Conservation (phyloP, 192 early-diverging fungal species). For the Coemansia sp. region DNA sequence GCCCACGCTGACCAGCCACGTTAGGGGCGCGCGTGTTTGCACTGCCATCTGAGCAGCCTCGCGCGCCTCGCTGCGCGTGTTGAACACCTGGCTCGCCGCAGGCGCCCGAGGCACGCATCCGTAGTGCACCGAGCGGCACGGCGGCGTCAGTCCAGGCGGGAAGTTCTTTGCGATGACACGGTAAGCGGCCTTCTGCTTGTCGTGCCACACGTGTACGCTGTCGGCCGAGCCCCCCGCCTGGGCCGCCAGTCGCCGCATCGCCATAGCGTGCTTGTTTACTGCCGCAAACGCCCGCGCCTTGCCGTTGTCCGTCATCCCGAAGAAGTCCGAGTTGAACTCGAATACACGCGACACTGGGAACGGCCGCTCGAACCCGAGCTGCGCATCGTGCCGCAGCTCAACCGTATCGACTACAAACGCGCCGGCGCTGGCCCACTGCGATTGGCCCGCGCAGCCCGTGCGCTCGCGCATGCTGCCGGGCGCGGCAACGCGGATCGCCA, state of each 20-base stretch:
- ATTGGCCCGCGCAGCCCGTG: conserved; percentile 17
- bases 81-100: conserved; percentile 29
- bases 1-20: conserved; percentile 35
- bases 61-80: conserved; percentile 25
- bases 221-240: conserved; percentile 13
- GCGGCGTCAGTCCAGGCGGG: conserved; percentile 30
- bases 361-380: conserved; percentile 39
- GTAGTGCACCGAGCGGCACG: conserved; percentile 44
- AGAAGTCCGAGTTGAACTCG: conserved; percentile 47
- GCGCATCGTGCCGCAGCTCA: conserved; percentile 18
- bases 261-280: conserved; percentile 20
- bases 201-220: conserved; percentile 48
- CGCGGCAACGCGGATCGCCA: conserved; percentile 28
- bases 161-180: conserved; percentile 40
- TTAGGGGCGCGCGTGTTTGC: background rate
- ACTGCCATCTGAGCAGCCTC: conserved; percentile 10
- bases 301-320: conserved; percentile 36
- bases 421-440: conserved; percentile 37
- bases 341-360: conserved; percentile 11
- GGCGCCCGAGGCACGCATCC: conserved; percentile 27
- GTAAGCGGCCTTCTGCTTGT: conserved; percentile 51
- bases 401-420: conserved; percentile 18
- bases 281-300: conserved; percentile 27
- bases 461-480: conserved; percentile 11
- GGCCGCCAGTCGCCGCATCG: conserved; percentile 23